Conservation (phyloP, 352 stramenopile genomes). For the Phytopythium vexans region DNA sequence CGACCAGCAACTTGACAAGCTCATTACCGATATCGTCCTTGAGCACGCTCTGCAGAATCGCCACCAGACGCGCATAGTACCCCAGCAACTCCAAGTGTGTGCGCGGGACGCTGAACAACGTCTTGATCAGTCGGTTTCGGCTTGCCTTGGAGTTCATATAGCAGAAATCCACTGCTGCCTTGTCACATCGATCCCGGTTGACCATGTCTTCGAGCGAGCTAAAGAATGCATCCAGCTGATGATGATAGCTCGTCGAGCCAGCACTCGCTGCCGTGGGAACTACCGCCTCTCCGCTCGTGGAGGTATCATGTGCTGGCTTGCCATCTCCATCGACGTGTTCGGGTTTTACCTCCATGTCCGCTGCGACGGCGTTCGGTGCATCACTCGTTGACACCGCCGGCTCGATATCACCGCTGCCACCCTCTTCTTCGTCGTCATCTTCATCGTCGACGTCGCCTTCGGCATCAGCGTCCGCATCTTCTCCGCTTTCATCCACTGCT, state of each 20-base stretch:
- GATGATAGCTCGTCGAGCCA: slow-evolving; percentile 75
- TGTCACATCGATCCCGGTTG: slow-evolving; percentile 94
- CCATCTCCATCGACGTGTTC: slow-evolving; percentile 11
- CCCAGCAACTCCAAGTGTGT: slow-evolving; percentile 93
- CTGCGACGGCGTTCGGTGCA: slow-evolving; percentile 18
- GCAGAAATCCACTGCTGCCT: slow-evolving; percentile 95
- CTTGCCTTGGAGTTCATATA: slow-evolving; percentile 95
- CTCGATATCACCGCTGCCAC: slow-evolving; percentile 27
- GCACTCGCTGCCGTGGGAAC: slow-evolving; percentile 3
- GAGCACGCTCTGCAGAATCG: slow-evolving; percentile 91
- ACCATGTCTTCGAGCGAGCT: slow-evolving; percentile 92
- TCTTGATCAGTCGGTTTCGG: slow-evolving; percentile 88
- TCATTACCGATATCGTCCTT: slow-evolving; percentile 89
- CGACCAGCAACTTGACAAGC: slow-evolving; percentile 90
- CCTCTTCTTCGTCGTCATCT: slow-evolving; percentile 31
- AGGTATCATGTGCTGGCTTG: slow-evolving; percentile 18
- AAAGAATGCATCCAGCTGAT: slow-evolving; percentile 92
- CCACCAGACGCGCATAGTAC: slow-evolving; percentile 94
- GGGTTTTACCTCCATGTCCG: slow-evolving; percentile 7
- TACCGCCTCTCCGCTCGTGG: slow-evolving; percentile 6
- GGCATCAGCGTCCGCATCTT: slow-evolving; percentile 16
- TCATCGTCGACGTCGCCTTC: slow-evolving; percentile 36
- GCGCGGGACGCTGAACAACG: slow-evolving; percentile 92
- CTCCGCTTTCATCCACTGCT: slow-evolving; percentile 40
- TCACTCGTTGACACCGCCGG: slow-evolving; percentile 8